A percentile compares a stretch with the other conserved stretches of the same genome.
Evolutionary conservation across 2,329 filamentous ascomycete genomes (phyloP).

Genomic region (Zalaria sp.): DNA sequence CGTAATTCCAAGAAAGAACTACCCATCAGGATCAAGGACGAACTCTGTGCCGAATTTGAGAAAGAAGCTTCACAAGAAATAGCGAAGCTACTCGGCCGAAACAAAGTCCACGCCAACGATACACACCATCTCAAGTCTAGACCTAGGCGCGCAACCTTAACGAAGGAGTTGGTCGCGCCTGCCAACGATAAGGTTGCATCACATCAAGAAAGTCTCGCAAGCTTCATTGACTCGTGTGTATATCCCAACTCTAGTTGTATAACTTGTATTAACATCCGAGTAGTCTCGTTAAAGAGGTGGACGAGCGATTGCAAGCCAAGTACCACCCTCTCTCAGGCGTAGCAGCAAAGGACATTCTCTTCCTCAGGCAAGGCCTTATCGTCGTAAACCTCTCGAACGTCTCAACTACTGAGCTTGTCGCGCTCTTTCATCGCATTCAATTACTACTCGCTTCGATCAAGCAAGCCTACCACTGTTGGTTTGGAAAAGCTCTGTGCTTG

Average conservation of each 20-base stretch:
- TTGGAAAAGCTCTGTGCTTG: slow-evolving; percentile 8
- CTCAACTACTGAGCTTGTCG: slow-evolving; percentile 16
- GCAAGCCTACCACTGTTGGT: slow-evolving; percentile 5
- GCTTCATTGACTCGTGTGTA: background rate
- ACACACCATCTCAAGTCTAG: background rate
- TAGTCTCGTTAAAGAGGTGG: slow-evolving; percentile 5
- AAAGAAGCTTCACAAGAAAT: slow-evolving; percentile 10
- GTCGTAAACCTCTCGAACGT: slow-evolving; percentile 14
- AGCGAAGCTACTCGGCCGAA: slow-evolving; percentile 9
- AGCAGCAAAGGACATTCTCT: slow-evolving; percentile 18
- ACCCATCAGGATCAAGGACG: slow-evolving; percentile 8
- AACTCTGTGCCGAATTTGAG: slow-evolving; percentile 17
- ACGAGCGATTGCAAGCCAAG: slow-evolving; percentile 2
- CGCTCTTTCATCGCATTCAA: slow-evolving; percentile 15
- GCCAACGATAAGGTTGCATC: no score
- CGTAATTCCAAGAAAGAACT: slow-evolving; percentile 5
- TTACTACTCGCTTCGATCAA: slow-evolving; percentile 18
- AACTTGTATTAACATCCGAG: background rate
- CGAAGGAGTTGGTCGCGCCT: background rate
- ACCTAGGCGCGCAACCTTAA: background rate
- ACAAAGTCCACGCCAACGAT: background rate
- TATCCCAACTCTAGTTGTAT: background rate
- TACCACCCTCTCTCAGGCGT: slow-evolving; percentile 15
- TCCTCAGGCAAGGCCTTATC: slow-evolving; percentile 18
- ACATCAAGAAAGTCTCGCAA: background rate